Percentiles rank a stretch among this genome's conserved stretches.
phyloP scores from a whole-genome alignment of 2,329 filamentous ascomycete genomes.

The Torrubiellomyces zombiae region DNA sequence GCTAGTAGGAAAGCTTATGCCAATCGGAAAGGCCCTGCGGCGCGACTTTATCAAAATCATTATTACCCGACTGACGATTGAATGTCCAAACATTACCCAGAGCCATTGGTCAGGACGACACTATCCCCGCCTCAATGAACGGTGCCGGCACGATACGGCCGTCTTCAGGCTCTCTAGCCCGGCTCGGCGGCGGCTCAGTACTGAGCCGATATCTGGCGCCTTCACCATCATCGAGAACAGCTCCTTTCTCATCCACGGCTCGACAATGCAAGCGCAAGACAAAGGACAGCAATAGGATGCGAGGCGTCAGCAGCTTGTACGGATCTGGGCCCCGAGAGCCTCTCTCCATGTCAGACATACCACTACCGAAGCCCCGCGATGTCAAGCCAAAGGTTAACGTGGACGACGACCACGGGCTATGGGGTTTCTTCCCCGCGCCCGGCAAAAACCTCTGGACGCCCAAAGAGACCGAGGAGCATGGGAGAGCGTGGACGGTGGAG shows the following conservation, averaged over 20 bases:
- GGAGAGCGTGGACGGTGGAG: slow-evolving; percentile 67
- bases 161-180: slow-evolving; percentile 9
- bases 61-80: too few relatives aligned
- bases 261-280: slow-evolving; percentile 29
- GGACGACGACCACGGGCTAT: slow-evolving; percentile 71
- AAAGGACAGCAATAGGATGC: slow-evolving; percentile 61
- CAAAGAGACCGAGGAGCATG: slow-evolving; percentile 53
- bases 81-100: too few relatives aligned
- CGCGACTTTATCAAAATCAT: too few relatives aligned
- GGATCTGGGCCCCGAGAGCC: slow-evolving; percentile 58
- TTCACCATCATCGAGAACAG: slow-evolving; percentile 6
- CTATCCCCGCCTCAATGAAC: too few relatives aligned
- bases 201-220: too few relatives aligned
- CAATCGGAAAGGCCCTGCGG: too few relatives aligned
- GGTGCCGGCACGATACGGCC: too few relatives aligned
- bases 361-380: slow-evolving; percentile 54
- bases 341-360: slow-evolving; percentile 55
- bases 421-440: slow-evolving; percentile 71
- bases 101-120: too few relatives aligned
- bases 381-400: slow-evolving; percentile 39
- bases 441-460: slow-evolving; percentile 55
- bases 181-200: too few relatives aligned
- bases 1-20: too few relatives aligned
- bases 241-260: slow-evolving; percentile 37
- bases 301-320: slow-evolving; percentile 69